phyloP scores from a whole-genome alignment of 2,329 filamentous ascomycete genomes.

The Lasiodiplodia gonubiensis region DNA sequence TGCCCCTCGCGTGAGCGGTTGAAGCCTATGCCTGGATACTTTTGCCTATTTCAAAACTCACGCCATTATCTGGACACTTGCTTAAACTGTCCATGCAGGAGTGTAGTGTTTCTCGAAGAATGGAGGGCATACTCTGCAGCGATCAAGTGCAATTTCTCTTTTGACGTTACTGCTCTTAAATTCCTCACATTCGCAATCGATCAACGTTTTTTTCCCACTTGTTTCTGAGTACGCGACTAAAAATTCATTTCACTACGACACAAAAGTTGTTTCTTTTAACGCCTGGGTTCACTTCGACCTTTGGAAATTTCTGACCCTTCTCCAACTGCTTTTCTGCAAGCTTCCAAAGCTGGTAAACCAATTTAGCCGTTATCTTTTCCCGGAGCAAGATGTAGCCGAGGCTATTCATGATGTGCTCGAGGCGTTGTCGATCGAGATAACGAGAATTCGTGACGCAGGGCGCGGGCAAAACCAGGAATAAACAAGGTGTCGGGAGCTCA shows the following conservation, averaged over 20 bases:
- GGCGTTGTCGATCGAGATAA: constrained; percentile 75
- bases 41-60: no score
- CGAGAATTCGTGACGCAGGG: constrained; percentile 90
- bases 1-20: no score
- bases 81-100: no score
- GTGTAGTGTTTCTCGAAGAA: no score
- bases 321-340: constrained; percentile 44
- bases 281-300: constrained; percentile 79
- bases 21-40: no score
- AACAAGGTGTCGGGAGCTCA: constrained; percentile 61
- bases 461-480: constrained; percentile 89
- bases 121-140: no score
- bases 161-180: neutral
- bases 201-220: no score
- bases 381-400: constrained; percentile 73
- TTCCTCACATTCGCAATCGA: neutral
- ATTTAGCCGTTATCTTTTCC: constrained; percentile 78
- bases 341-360: constrained; percentile 89
- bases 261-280: constrained; percentile 87
- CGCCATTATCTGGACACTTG: no score
- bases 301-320: constrained; percentile 60
- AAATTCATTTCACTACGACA: constrained; percentile 63
- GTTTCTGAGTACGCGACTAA: neutral
- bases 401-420: constrained; percentile 75
- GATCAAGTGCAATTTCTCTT: neutral